A percentile compares a stretch with the other conserved stretches of the same genome.
Conservation (phyloP, 2,329 filamentous ascomycete species). For the Aspergillus ochraceoroseus region DNA sequence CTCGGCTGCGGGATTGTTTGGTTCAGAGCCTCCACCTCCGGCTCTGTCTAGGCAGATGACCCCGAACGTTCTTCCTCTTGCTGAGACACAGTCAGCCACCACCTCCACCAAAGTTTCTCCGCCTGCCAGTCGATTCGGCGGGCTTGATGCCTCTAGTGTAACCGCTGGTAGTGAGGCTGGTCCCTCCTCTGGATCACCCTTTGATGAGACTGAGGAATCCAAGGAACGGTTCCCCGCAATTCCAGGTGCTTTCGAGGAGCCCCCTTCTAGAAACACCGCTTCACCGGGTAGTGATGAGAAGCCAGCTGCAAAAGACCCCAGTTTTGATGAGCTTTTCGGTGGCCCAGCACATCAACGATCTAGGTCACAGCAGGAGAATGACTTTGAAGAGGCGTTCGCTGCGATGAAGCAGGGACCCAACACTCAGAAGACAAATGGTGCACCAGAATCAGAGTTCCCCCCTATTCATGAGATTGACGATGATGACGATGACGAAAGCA, state of each 20-base stretch:
- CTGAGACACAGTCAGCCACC: slow-evolving; percentile 62
- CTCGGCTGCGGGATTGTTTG: slow-evolving; percentile 23
- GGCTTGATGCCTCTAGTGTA: slow-evolving; percentile 44
- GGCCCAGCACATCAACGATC: slow-evolving; percentile 43
- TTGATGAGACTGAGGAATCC: slow-evolving; percentile 30
- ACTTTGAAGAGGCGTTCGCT: slow-evolving; percentile 47
- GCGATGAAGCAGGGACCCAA: slow-evolving; percentile 47
- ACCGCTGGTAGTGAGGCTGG: slow-evolving; percentile 34
- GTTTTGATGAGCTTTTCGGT: slow-evolving; percentile 46
- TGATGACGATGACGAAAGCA: slow-evolving; percentile 65
- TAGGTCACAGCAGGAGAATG: slow-evolving; percentile 44
- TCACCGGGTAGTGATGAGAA: slow-evolving; percentile 36
- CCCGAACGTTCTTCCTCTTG: slow-evolving; percentile 69
- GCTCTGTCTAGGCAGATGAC: slow-evolving; percentile 72
- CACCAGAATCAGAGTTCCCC: slow-evolving; percentile 67
- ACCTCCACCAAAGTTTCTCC: slow-evolving; percentile 76
- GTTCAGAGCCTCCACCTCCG: slow-evolving; percentile 52
- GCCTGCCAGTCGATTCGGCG: slow-evolving; percentile 60
- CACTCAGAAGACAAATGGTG: slow-evolving; percentile 37
- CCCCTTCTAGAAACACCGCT: slow-evolving; percentile 41
- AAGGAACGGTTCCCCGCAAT: slow-evolving; percentile 23
- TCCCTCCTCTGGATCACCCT: slow-evolving; percentile 32
- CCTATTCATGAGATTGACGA: slow-evolving; percentile 87
- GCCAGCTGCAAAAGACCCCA: slow-evolving; percentile 34
- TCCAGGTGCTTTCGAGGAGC: slow-evolving; percentile 18